These are phyloP conservation scores for Hamigera avellanea DNA, from an alignment of 495 filamentous ascomycete species.

Conservation along the genomic window DNA sequence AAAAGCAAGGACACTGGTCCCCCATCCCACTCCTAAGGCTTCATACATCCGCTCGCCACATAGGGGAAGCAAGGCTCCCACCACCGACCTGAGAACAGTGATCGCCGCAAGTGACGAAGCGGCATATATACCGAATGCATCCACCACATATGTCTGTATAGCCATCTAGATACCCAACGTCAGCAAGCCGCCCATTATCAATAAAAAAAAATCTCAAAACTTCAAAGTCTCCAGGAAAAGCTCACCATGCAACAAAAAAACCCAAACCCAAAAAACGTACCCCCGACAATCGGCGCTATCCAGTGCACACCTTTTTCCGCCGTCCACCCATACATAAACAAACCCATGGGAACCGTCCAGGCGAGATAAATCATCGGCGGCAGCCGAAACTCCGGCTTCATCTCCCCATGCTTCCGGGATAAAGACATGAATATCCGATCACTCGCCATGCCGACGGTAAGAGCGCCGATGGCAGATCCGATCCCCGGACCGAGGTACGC, in stretches of 20 bases:
- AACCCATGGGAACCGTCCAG: conserved; percentile 14
- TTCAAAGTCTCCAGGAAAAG: too few species aligned
- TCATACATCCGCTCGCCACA: conserved; percentile 51
- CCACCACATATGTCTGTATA: conserved; percentile 43
- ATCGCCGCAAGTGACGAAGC: conserved; percentile 45
- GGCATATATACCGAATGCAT: conserved; percentile 34
- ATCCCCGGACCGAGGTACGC: conserved; percentile 1
- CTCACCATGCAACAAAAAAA: too few species aligned
- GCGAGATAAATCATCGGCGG: conserved; percentile 1
- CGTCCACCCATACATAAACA: conserved; percentile 57
- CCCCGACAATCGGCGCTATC: conserved; percentile 40
- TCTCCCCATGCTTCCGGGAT: neutral
- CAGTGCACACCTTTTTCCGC: conserved; percentile 33
- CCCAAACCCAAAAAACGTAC: conserved; percentile 3
- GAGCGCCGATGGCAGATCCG: neutral
- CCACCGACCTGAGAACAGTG: conserved; percentile 38
- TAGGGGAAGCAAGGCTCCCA: conserved; percentile 48
- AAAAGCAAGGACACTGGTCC: conserved; percentile 49
- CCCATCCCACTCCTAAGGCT: conserved; percentile 48
- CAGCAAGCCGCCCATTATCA: neutral
- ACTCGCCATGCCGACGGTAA: neutral
- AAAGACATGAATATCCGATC: conserved; percentile 1
- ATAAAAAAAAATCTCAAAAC: too few species aligned
- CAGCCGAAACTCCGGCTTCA: conserved; percentile 4
- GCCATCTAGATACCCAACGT: conserved; percentile 2